Conservation (phyloP, 441 rosid species). For the Populus tomentosa region DNA sequence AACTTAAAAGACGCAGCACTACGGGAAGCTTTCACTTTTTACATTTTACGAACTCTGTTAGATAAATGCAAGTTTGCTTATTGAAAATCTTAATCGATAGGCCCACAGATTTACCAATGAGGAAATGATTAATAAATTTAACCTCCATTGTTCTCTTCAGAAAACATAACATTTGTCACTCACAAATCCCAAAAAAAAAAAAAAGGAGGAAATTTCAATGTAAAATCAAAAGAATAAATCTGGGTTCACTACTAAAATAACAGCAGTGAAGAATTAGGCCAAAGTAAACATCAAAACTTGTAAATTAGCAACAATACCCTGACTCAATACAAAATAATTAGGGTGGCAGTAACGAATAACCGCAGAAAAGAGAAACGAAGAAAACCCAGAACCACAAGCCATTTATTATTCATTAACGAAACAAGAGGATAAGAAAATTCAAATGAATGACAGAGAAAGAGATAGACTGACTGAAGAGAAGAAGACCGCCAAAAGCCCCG, state of each 20-base stretch:
- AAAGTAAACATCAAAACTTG: not conserved
- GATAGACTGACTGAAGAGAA: slow-evolving; percentile 66
- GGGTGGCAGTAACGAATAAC: not conserved
- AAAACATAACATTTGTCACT: not conserved
- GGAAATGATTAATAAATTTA: not conserved
- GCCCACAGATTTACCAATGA: not conserved
- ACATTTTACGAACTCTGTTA: not conserved
- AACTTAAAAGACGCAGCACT: not conserved
- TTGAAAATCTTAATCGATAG: not conserved
- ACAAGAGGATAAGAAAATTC: not conserved
- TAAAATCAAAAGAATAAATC: not conserved
- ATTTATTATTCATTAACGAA: not conserved
- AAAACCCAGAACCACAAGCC: too few relatives aligned
- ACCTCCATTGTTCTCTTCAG: not conserved
- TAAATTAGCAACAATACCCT: not conserved
- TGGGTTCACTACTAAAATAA: not conserved
- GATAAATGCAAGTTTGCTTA: not conserved
- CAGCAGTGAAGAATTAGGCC: not conserved
- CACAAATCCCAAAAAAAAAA: not conserved
- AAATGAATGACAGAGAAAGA: not conserved
- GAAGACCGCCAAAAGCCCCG: slow-evolving; percentile 79
- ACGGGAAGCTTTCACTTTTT: not conserved
- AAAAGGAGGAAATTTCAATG: not conserved
- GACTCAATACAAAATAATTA: not conserved
- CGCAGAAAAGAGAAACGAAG: too few relatives aligned